phyloP scores from a whole-genome alignment of 768 basidiomycete genomes.

The Termitomyces sp. region DNA sequence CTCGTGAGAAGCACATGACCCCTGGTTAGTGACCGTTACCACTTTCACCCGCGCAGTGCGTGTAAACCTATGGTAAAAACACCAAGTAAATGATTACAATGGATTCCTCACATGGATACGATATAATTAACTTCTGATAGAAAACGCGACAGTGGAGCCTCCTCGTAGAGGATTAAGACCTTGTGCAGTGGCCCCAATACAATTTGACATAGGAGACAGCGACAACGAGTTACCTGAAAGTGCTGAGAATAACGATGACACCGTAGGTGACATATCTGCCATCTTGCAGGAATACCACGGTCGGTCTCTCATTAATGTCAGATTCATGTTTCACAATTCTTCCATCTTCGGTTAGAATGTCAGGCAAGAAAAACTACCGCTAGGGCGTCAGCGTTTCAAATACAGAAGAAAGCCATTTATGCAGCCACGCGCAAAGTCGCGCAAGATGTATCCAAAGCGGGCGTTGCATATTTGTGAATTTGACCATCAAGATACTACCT shows the following conservation, averaged over 20 bases:
- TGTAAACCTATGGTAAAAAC: background rate
- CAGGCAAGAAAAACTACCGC: conserved; percentile 22
- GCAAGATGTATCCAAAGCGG: conserved; percentile 21
- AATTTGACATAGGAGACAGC: conserved; percentile 4
- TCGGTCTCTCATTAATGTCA: conserved; percentile 3
- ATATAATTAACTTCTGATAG: background rate
- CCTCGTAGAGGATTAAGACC: background rate
- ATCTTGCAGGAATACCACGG: conserved; percentile 12
- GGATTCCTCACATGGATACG: background rate
- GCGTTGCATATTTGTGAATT: conserved; percentile 24
- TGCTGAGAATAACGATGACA: conserved; percentile 7
- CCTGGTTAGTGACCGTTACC: background rate
- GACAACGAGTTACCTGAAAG: conserved; percentile 16
- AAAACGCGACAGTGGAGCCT: background rate
- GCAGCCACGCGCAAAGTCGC: conserved; percentile 24
- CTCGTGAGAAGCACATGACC: background rate
- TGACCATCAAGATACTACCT: background rate
- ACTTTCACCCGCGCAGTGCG: background rate
- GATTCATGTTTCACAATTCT: background rate
- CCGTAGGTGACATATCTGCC: conserved; percentile 4
- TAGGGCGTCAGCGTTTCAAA: conserved; percentile 21
- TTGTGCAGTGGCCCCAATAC: conserved; percentile 14
- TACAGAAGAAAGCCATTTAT: conserved; percentile 28
- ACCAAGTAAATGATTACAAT: background rate
- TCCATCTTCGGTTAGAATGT: conserved; percentile 14